Conservation (phyloP, 306 rosid species). For the Comarum palustre region DNA sequence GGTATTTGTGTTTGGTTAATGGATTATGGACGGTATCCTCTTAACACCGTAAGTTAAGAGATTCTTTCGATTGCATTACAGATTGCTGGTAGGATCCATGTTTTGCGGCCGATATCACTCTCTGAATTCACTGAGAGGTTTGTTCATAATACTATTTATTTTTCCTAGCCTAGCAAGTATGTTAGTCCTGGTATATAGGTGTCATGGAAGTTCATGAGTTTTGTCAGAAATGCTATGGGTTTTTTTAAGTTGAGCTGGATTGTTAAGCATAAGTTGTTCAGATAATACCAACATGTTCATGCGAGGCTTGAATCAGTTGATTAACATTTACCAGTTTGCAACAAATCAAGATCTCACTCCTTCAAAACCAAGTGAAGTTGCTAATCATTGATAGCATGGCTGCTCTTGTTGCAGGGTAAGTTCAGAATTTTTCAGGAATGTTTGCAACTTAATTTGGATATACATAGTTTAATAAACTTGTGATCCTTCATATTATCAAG, state of each 20-base stretch:
- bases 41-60: not conserved
- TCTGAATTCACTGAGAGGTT: conserved; percentile 83
- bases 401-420: conserved; percentile 77
- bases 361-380: conserved; percentile 76
- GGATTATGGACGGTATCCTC: not conserved
- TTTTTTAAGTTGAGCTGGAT: not conserved
- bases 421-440: conserved; percentile 19
- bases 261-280: not conserved
- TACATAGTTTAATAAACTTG: not conserved
- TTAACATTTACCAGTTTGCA: conserved; percentile 56
- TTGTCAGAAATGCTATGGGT: not conserved
- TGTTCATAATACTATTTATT: conserved; percentile 13
- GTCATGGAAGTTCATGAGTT: not conserved
- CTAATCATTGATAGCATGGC: conserved; percentile 90
- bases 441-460: not conserved
- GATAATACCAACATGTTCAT: not conserved
- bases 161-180: conserved; percentile 11
- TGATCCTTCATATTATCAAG: not conserved
- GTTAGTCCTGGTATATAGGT: not conserved
- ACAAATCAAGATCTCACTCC: conserved; percentile 67
- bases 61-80: conserved; percentile 30
- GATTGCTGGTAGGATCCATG: conserved; percentile 90
- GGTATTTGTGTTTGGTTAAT: conserved; percentile 11
- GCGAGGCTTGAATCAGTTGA: not conserved
- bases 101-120: conserved; percentile 74